Percentiles rank a stretch among this genome's conserved stretches.
These are phyloP conservation scores for Sarocladium brachiariae DNA, from an alignment of 2,329 filamentous ascomycete genomes.

Conservation along the genomic window DNA sequence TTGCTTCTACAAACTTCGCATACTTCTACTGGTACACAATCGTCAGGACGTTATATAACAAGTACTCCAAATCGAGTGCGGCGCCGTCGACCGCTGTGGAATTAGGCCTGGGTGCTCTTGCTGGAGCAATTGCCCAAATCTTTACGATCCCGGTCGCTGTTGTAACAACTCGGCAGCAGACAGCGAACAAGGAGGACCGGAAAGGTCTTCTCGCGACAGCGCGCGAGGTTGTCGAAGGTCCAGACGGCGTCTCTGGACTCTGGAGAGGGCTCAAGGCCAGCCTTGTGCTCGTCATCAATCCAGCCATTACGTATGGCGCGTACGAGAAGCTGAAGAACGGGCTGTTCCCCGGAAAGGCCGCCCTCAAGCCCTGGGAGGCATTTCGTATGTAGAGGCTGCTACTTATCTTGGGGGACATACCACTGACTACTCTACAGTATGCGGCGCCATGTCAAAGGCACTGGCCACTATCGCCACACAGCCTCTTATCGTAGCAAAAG, in stretches of 20 bases:
- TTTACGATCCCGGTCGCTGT: constrained; percentile 97
- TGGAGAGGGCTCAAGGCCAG: constrained; percentile 97
- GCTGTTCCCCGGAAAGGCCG: constrained; percentile 70
- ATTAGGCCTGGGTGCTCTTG: constrained; percentile 75
- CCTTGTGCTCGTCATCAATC: constrained; percentile 90
- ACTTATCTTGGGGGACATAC: background rate
- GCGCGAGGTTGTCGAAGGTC: constrained; percentile 79
- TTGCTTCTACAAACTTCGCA: constrained; percentile 96
- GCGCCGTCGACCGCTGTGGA: constrained; percentile 75
- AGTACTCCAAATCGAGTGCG: constrained; percentile 40
- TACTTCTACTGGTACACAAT: constrained; percentile 99
- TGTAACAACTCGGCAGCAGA: constrained; percentile 93
- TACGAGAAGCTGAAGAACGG: constrained; percentile 80
- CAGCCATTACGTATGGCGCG: constrained; percentile 93
- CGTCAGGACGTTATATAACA: constrained; percentile 73
- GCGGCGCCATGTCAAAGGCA: constrained; percentile 88
- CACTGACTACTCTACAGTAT: constrained; percentile 45
- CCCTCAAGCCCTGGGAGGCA: constrained; percentile 75
- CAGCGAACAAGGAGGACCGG: constrained; percentile 73
- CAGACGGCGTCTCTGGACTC: constrained; percentile 81
- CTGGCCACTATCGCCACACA: constrained; percentile 89
- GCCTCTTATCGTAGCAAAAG: constrained; percentile 94
- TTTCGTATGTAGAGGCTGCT: constrained; percentile 61
- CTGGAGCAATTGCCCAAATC: constrained; percentile 85
- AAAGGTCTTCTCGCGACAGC: constrained; percentile 85